A percentile compares a stretch with the other conserved stretches of the same genome.
These are phyloP conservation scores for Petunia hybrid DNA, from an alignment of 305 asterid genomes.

Conservation along the genomic window DNA sequence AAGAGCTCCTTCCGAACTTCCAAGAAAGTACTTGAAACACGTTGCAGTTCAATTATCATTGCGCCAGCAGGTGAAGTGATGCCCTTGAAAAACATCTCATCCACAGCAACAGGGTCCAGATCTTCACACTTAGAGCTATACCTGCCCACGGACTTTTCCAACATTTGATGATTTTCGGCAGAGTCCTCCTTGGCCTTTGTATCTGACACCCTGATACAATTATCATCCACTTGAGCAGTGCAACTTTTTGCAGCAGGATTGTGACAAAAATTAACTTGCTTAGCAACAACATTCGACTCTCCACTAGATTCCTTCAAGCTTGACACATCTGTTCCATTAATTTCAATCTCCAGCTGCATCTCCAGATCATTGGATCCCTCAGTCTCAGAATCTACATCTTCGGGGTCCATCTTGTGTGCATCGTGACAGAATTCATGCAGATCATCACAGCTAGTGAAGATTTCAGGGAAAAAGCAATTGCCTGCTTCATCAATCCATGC, in stretches of 20 bases:
- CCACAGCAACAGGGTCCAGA: slow-evolving; percentile 53
- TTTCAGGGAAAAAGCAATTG: slow-evolving; percentile 86
- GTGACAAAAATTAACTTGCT: slow-evolving; percentile 50
- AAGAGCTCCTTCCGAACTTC: slow-evolving; percentile 78
- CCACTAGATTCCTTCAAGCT: slow-evolving; percentile 65
- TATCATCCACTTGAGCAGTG: slow-evolving; percentile 51
- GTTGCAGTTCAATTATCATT: slow-evolving; percentile 55
- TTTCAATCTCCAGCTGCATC: slow-evolving; percentile 68
- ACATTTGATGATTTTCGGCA: slow-evolving; percentile 46
- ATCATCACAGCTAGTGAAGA: slow-evolving; percentile 52
- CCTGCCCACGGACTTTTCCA: slow-evolving; percentile 38
- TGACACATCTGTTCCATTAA: slow-evolving; percentile 60
- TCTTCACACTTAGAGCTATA: slow-evolving; percentile 38
- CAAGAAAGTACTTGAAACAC: slow-evolving; percentile 50
- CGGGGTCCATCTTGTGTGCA: slow-evolving; percentile 46
- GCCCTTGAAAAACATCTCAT: slow-evolving; percentile 61
- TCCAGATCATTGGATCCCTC: slow-evolving; percentile 54
- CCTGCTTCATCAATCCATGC: slow-evolving; percentile 96
- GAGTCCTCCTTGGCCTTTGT: slow-evolving; percentile 41
- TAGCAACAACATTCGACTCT: slow-evolving; percentile 66
- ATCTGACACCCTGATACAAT: slow-evolving; percentile 39
- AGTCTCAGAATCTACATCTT: slow-evolving; percentile 45
- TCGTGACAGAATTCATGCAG: slow-evolving; percentile 33
- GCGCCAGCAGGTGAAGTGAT: slow-evolving; percentile 49
- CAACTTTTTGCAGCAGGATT: slow-evolving; percentile 45